phyloP scores from a whole-genome alignment of 2,329 filamentous ascomycete species.

The Tolypocladium inflatum region DNA sequence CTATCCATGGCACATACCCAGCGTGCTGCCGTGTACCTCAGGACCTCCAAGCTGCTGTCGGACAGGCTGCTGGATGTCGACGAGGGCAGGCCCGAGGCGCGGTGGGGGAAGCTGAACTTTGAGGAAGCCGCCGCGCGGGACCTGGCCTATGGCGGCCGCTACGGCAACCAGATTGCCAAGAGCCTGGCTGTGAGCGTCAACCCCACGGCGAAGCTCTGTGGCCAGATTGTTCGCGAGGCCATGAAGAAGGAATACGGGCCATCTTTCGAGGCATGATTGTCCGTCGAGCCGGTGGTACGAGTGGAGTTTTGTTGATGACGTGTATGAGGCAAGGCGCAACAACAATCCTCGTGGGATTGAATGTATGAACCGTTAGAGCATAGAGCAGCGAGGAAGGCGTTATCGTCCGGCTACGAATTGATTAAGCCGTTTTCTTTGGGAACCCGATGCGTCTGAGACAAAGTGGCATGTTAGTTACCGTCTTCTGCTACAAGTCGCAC shows the following conservation, averaged over 20 bases:
- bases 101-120: conserved; percentile 45
- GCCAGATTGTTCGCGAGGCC: conserved; percentile 58
- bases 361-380: not conserved
- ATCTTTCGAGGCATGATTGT: conserved; percentile 28
- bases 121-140: conserved; percentile 54
- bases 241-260: conserved; percentile 59
- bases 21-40: conserved; percentile 54
- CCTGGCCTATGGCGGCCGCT: conserved; percentile 54
- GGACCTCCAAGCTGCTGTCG: conserved; percentile 41
- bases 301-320: not conserved
- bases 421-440: conserved; percentile 9
- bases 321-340: not conserved
- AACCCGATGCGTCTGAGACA: conserved; percentile 20
- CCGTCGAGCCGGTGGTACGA: not conserved
- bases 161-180: conserved; percentile 57
- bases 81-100: conserved; percentile 29
- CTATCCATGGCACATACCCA: conserved; percentile 65
- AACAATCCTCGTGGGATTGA: not conserved
- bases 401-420: not conserved
- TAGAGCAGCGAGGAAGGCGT: not conserved
- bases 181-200: conserved; percentile 55
- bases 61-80: conserved; percentile 28
- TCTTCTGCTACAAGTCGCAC: too few relatives aligned
- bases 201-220: conserved; percentile 60
- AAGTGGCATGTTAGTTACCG: not conserved